Base-by-base conservation (phyloP, 805 yeast genomes). In the Schwanniomyces yamadae region DNA sequence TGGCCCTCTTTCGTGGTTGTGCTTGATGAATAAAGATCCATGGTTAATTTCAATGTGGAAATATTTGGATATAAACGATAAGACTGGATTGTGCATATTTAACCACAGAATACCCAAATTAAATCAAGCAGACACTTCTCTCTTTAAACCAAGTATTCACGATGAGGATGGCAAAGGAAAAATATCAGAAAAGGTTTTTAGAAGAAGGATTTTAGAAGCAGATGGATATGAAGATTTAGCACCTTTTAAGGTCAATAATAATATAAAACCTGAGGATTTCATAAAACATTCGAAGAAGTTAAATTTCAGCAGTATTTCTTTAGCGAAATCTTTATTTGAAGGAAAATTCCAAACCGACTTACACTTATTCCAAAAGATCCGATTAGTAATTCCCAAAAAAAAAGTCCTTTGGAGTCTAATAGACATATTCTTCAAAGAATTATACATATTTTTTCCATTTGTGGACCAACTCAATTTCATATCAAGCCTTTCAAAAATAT, bases 1-100 rank as follows among this genome's bases (percentile, higher is more conserved):
- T 45, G 80, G 78, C 1, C 78, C 80, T 0, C 54, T 72, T 15
- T 53, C 75, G 2, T 66, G 75, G 65, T 44, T 64, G 3, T 52
- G 77, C 0, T 34, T 68, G 22, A 51, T 75, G 40, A 66, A 68
- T 37, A 71, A 63, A 38, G 81, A 77, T 50, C 62, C 59, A 6
- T 53, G 41, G 15, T 23, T 52, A 20, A 22, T 27, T 37, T 13
- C 27, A 11, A 11, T 40, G 5, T 44, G 48, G 38, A 26, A 20
- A 7, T 21, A 26, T 13, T 11, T 19, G 6, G 22, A 31, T 22
- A 19, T 9, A 30, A 8, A 30, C 14, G 26, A n/a, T 5, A 7
- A 19, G 20, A 11, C 24, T 8, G 6, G 10, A 4, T 11, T 27
- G 10, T 27, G 13, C 4, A 27, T 18, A 6, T 20, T 12, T 17